Conservation (phyloP, 176 grass and related monocot species). For the Neostapfia colusana region DNA sequence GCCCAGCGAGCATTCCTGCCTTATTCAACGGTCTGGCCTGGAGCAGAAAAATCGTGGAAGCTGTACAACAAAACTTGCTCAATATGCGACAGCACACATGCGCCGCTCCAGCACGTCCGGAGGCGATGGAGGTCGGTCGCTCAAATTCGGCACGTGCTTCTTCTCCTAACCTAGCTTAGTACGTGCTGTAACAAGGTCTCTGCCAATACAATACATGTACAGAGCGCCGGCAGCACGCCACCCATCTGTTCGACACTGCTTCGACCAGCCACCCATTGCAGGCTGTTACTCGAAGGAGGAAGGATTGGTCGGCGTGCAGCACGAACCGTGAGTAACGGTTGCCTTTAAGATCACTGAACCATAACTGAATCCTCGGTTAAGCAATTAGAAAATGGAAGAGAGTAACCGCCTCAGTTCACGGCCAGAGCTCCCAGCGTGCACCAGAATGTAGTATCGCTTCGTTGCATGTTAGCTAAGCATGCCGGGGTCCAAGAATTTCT, state of each 20-base stretch:
- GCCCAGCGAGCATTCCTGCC: background rate
- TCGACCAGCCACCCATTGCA: background rate
- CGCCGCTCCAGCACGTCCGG: constrained; percentile 25
- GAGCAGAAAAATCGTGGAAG: constrained; percentile 31
- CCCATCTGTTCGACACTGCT: background rate
- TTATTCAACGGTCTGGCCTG: background rate
- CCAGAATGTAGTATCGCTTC: background rate
- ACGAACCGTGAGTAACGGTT: background rate
- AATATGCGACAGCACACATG: constrained; percentile 9
- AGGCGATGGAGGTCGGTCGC: background rate
- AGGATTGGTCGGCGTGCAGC: background rate
- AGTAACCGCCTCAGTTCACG: constrained; percentile 24
- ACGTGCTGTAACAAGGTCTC: constrained; percentile 6
- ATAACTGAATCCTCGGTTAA: constrained; percentile 5
- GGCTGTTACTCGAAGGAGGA: background rate
- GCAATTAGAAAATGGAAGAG: constrained; percentile 31
- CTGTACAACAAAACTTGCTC: constrained; percentile 44
- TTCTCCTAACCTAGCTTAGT: constrained; percentile 16
- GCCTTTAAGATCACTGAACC: constrained; percentile 14
- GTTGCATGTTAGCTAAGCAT: constrained; percentile 21
- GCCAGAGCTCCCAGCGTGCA: constrained; percentile 2
- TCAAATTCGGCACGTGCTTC: constrained; percentile 4
- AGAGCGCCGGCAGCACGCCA: background rate
- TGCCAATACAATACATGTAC: constrained; percentile 44
- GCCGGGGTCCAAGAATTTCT: constrained; percentile 65